Percentiles rank a stretch among this genome's conserved stretches.
These are phyloP conservation scores for Leccinum incarnatum DNA, from an alignment of 768 basidiomycete species.

Conservation along the genomic window DNA sequence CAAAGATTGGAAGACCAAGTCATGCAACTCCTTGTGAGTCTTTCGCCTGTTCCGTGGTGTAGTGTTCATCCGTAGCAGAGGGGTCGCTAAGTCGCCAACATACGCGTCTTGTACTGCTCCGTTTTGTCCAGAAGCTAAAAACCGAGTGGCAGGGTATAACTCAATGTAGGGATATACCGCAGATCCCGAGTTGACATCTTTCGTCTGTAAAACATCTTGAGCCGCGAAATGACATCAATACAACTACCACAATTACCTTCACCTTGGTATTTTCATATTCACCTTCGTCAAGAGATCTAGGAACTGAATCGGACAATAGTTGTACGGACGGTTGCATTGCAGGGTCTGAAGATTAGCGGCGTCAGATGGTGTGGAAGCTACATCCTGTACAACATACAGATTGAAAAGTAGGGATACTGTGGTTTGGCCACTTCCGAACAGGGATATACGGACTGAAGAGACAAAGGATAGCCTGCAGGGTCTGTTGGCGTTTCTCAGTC, in stretches of 20 bases:
- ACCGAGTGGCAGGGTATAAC: conserved; percentile 15
- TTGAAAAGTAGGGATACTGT: conserved; percentile 22
- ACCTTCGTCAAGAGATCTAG: conserved; percentile 7
- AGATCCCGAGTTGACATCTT: neutral
- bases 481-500: conserved; percentile 7
- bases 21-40: conserved; percentile 23
- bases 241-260: conserved; percentile 11
- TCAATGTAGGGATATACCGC: conserved; percentile 26
- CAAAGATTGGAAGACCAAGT: conserved; percentile 7
- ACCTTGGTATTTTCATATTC: neutral
- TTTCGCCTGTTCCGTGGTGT: conserved; percentile 12
- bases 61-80: neutral
- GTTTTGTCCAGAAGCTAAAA: neutral
- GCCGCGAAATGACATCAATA: neutral
- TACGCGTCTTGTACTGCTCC: neutral
- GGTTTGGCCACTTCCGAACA: neutral
- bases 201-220: conserved; percentile 4
- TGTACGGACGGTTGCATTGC: conserved; percentile 17
- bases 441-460: conserved; percentile 26
- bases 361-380: neutral
- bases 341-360: conserved; percentile 5
- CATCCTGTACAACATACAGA: conserved; percentile 20
- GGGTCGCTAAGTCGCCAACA: neutral
- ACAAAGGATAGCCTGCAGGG: conserved; percentile 29
- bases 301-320: conserved; percentile 5